Evolutionary conservation across 495 filamentous ascomycete species (phyloP), one percentile per base, ranked within the genome.

Genomic region (Coniosporium apollinis): DNA sequence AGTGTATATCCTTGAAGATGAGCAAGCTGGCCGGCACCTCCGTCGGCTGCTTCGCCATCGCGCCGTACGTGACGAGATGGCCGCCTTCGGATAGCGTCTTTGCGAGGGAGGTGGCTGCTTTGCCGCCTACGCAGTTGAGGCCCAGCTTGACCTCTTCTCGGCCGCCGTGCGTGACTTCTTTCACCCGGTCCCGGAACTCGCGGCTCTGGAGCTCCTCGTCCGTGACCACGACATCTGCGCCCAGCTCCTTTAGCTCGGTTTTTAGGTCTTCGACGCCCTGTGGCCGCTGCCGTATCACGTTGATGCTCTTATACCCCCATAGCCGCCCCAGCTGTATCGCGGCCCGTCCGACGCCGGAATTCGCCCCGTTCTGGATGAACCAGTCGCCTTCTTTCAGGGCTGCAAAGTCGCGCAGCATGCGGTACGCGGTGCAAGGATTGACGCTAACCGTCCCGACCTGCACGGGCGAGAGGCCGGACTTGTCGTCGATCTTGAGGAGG

Each of bases 351-450:
- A 96, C 89, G 1, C 84, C 91, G 33, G 69, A 76, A 50, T 97
- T 97, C 6, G 89, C 89, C 2, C 89, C 91, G 47, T 97, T 97
- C 62, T 97, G 91, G 24, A 96, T 64, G 41, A 92, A 77, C 91
- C 91, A 97, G 22, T 79, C 70, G 9, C 81, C 80, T 34, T 76
- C 71, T 47, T 68, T 54, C 58, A 72, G 57, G 5, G 67, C 55
- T 28, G 71, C 76, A 50, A 85, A 94, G 52, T 91, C 84, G 39
- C 70, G 72, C 39, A 97, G 65, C 82, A 96, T 87, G 19, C 84
- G 69, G 56, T 86, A 94, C 4, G 86, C 89, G 4, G 82, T 89
- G 43, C 82, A 82, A 3, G 89, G 89, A 51, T 97, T 97, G 10
- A 97, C 82, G 25, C 67, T 72, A 15, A 93, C 77, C 0, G 81